Percentiles rank a stretch among this genome's conserved stretches.
Conservation (phyloP, 345 rosid species). For the Eucalyptus fibrosa region DNA sequence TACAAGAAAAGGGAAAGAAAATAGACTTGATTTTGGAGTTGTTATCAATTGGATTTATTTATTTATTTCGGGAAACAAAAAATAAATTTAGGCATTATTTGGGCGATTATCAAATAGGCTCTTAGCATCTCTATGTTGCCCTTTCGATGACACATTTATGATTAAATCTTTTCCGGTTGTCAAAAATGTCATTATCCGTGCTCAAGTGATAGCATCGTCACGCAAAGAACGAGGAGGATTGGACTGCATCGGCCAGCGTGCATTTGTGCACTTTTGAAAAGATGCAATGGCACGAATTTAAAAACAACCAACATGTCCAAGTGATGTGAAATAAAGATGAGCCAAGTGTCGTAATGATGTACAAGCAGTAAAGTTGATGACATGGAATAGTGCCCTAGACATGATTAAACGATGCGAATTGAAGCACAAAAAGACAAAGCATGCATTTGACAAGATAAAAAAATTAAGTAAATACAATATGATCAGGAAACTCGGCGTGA, state of each 20-base stretch:
- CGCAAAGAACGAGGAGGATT: not conserved
- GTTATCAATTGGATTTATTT: too few relatives aligned
- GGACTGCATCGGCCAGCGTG: not conserved
- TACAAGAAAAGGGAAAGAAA: fast-evolving
- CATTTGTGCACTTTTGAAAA: not conserved
- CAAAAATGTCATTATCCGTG: not conserved
- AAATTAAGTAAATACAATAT: not conserved
- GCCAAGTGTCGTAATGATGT: not conserved
- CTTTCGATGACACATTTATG: not conserved
- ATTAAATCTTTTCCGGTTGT: not conserved
- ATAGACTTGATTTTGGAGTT: too few relatives aligned
- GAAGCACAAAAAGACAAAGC: not conserved
- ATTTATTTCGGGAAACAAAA: too few relatives aligned
- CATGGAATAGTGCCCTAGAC: not conserved
- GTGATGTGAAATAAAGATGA: not conserved
- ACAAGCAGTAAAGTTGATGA: not conserved
- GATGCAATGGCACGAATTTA: not conserved
- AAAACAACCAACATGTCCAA: not conserved
- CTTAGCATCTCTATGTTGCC: not conserved
- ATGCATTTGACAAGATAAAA: not conserved
- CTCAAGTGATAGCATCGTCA: not conserved
- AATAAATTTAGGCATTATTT: too few relatives aligned
- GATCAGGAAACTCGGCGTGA: not conserved
- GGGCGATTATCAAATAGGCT: too few relatives aligned
- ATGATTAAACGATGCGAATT: not conserved